Conservation (phyloP, 495 filamentous ascomycete genomes). For the Penicillium paxilli region DNA sequence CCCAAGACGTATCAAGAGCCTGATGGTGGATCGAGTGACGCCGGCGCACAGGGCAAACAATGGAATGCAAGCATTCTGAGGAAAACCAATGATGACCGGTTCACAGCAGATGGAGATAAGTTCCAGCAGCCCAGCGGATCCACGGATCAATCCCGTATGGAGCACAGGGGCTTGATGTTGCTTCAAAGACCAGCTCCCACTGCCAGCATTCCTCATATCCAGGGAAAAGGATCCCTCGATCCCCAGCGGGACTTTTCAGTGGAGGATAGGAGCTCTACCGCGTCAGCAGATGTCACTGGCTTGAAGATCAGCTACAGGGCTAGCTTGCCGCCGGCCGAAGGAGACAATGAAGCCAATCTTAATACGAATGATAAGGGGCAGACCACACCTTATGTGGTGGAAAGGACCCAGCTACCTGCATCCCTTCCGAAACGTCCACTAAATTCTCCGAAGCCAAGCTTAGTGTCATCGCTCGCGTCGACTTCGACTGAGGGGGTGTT, state of each 20-base stretch:
- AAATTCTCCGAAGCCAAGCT: constrained; percentile 34
- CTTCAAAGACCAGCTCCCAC: constrained; percentile 39
- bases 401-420: constrained; percentile 33
- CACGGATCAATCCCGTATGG: constrained; percentile 30
- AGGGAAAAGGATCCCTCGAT: constrained; percentile 27
- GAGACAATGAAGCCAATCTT: constrained; percentile 34
- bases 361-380: constrained; percentile 36
- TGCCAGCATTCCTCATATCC: constrained; percentile 42
- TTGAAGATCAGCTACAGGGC: constrained; percentile 30
- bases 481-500: constrained; percentile 31
- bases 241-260: constrained; percentile 27
- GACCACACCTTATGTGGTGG: constrained; percentile 35
- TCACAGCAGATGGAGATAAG: constrained; percentile 29
- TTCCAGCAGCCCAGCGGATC: constrained; percentile 21
- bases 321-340: constrained; percentile 24
- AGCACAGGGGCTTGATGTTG: constrained; percentile 33
- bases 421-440: constrained; percentile 35
- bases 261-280: constrained; percentile 29
- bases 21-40: constrained; percentile 17
- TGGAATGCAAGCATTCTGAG: constrained; percentile 47
- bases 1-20: constrained; percentile 17
- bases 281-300: constrained; percentile 33
- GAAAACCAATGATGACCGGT: constrained; percentile 40
- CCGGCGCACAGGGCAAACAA: constrained; percentile 31
- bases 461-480: constrained; percentile 32